Conservation (phyloP, 345 rosid genomes). For the Clarkia xantiana region DNA sequence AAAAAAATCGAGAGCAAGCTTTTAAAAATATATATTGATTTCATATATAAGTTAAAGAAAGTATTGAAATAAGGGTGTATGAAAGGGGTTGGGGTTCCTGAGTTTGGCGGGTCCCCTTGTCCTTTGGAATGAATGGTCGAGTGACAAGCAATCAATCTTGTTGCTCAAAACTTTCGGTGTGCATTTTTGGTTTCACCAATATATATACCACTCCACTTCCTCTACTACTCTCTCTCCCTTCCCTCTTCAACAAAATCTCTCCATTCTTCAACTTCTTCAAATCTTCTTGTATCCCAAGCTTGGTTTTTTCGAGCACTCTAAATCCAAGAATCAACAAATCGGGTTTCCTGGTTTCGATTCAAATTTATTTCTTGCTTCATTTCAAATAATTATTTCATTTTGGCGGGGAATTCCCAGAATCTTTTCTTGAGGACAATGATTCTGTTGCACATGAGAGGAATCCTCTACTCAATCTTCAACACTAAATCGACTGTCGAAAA, state of each 20-base stretch:
- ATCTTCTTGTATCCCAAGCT: constrained; percentile 13
- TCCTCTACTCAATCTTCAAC: constrained; percentile 28
- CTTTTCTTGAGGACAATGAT: constrained; percentile 32
- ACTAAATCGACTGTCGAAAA: constrained; percentile 38
- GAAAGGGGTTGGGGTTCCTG: constrained; percentile 17
- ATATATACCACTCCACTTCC: constrained; percentile 14
- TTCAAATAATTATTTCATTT: background rate
- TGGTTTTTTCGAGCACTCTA: background rate
- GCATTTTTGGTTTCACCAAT: constrained; percentile 14
- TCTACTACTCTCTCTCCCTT: constrained; percentile 20
- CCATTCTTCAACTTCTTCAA: background rate
- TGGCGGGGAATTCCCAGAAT: constrained; percentile 15
- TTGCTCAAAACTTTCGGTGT: constrained; percentile 47
- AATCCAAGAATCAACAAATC: too few relatives aligned
- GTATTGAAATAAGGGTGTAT: constrained; percentile 32
- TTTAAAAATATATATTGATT: too few relatives aligned
- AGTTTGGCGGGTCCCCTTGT: constrained; percentile 30
- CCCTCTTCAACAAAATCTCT: background rate
- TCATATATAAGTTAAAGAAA: too few relatives aligned
- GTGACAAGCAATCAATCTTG: constrained; percentile 43
- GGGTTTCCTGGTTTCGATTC: too few relatives aligned
- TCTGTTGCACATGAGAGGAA: constrained; percentile 30
- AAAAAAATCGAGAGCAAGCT: too few relatives aligned
- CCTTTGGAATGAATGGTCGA: constrained; percentile 51
- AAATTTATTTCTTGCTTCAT: too few relatives aligned